These are phyloP conservation scores for Kalmusia sp. DNA, from an alignment of 2,329 filamentous ascomycete species.

Conservation along the genomic window DNA sequence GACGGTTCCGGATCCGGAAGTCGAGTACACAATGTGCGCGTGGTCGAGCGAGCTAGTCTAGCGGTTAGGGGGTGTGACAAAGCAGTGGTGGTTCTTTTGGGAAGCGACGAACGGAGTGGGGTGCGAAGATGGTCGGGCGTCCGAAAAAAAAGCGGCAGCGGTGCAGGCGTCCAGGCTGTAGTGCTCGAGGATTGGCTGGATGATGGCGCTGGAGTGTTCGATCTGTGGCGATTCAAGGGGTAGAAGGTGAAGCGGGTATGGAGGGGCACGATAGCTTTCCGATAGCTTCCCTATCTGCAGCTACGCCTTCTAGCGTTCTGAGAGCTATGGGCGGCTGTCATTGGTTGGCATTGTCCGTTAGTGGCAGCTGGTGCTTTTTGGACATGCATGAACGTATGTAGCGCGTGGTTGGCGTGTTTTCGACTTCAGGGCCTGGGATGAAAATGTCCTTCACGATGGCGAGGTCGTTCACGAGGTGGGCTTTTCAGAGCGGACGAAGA, in stretches of 20 bases:
- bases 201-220: background rate
- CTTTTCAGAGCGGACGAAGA: background rate
- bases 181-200: background rate
- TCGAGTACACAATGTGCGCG: no score
- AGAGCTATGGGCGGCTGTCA: no score
- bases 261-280: constrained; percentile 74
- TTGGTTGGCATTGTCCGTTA: no score
- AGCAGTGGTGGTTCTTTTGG: no score
- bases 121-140: background rate
- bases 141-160: background rate
- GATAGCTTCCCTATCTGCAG: constrained; percentile 85
- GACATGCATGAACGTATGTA: no score
- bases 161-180: background rate
- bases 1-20: no score
- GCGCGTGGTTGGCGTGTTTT: no score
- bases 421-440: no score
- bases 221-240: constrained; percentile 29
- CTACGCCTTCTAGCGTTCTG: constrained; percentile 28
- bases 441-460: no score
- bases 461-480: background rate
- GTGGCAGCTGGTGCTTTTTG: no score
- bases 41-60: no score
- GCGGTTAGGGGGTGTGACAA: no score
- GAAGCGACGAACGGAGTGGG: background rate
- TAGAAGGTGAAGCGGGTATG: constrained; percentile 74